These are phyloP conservation scores for Elymus sibiricus DNA, from an alignment of 176 grass and related monocot species.

Conservation along the genomic window DNA sequence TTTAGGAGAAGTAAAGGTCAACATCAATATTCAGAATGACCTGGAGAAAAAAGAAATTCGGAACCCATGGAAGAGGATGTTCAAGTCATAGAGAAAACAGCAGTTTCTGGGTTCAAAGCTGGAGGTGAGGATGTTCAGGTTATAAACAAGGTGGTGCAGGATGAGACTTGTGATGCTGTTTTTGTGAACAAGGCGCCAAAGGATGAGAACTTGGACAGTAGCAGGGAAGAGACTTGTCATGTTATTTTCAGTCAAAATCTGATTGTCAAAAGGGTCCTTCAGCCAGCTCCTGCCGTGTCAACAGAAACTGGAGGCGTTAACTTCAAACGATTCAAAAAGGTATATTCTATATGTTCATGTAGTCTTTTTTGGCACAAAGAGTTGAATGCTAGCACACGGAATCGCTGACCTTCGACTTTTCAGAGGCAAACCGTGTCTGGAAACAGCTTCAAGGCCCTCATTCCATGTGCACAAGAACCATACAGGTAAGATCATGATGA, in stretches of 20 bases:
- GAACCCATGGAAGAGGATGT: conserved; percentile 36
- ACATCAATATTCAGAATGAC: conserved; percentile 11
- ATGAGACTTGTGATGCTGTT: conserved; percentile 62
- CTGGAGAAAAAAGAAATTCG: conserved; percentile 18
- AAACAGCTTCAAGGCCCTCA: conserved; percentile 79
- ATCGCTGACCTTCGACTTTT: conserved; percentile 16
- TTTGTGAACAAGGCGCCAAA: conserved; percentile 51
- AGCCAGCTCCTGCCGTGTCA: conserved; percentile 20
- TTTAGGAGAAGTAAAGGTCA: conserved; percentile 23
- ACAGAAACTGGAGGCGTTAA: conserved; percentile 44
- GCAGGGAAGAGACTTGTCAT: conserved; percentile 71
- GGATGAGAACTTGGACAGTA: conserved; percentile 44
- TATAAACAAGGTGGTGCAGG: conserved; percentile 49
- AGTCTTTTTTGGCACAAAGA: conserved; percentile 14
- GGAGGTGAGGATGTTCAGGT: conserved; percentile 35
- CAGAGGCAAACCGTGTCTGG: conserved; percentile 78
- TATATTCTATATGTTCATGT: conserved; percentile 21
- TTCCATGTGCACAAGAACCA: conserved; percentile 78
- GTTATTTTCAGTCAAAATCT: conserved; percentile 76
- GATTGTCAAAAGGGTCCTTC: conserved; percentile 44
- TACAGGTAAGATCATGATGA: conserved; percentile 58
- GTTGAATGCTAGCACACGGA: conserved; percentile 3
- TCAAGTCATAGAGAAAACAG: conserved; percentile 44
- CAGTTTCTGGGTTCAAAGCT: conserved; percentile 27
- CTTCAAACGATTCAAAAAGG: conserved; percentile 96